Conservation (phyloP, 2,329 filamentous ascomycete genomes). For the Colletotrichum tropicale region DNA sequence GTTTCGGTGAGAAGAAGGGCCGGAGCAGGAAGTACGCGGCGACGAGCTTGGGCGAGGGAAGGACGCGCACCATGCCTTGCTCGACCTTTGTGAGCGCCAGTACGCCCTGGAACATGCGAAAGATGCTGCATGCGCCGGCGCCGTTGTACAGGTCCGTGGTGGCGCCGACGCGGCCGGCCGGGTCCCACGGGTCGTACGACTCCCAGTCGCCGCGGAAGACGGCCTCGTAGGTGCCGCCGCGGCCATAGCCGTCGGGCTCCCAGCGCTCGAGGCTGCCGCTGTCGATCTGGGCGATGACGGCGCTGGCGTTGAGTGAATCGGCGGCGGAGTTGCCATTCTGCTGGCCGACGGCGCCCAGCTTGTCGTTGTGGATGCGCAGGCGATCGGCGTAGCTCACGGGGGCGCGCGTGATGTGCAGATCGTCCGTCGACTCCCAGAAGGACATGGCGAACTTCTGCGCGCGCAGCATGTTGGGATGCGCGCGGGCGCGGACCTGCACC, state of each 20-base stretch:
- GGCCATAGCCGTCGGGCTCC: conserved; percentile 67
- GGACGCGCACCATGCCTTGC: conserved; percentile 46
- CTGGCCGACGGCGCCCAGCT: conserved; percentile 20
- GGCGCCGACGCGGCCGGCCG: conserved; percentile 65
- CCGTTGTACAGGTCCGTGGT: conserved; percentile 75
- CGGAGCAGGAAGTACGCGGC: conserved; percentile 53
- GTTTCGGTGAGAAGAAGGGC: conserved; percentile 49
- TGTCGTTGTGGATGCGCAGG: conserved; percentile 52
- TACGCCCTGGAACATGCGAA: conserved; percentile 83
- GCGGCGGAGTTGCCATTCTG: conserved; percentile 43
- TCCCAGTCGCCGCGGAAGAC: conserved; percentile 77
- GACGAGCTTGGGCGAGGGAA: conserved; percentile 52
- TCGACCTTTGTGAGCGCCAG: conserved; percentile 66
- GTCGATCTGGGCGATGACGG: conserved; percentile 63
- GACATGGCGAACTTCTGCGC: conserved; percentile 53
- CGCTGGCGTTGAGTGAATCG: conserved; percentile 42
- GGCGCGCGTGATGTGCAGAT: conserved; percentile 45
- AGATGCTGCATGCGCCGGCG: conserved; percentile 74
- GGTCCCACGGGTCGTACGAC: conserved; percentile 77
- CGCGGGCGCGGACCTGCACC: conserved; percentile 42
- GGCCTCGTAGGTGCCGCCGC: conserved; percentile 64
- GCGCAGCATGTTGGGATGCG: conserved; percentile 41
- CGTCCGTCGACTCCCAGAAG: conserved; percentile 57
- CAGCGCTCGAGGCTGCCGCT: conserved; percentile 71
- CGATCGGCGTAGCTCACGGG: conserved; percentile 67